Evolutionary conservation across 2,329 filamentous ascomycete species (phyloP).

Genomic region (Aspergillus sp.): DNA sequence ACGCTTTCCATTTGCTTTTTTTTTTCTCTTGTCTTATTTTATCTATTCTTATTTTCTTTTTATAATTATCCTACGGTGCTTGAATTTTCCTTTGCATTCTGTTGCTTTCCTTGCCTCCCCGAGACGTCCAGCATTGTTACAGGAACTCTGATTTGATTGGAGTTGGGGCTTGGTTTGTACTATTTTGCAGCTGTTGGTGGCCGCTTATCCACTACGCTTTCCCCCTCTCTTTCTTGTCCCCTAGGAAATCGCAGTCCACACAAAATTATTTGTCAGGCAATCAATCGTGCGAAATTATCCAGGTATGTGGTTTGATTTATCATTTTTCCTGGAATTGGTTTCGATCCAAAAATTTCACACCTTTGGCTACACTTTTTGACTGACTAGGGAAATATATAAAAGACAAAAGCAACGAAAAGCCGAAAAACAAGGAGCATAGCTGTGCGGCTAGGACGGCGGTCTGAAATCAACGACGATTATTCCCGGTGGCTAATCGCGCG

Average conservation of each 20-base stretch:
- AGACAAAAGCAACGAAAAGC: neutral
- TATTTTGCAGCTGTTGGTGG: slow-evolving; percentile 18
- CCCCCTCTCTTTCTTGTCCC: slow-evolving; percentile 2
- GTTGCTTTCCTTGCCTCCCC: slow-evolving; percentile 3
- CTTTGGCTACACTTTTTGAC: too few relatives aligned
- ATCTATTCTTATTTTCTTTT: slow-evolving; percentile 9
- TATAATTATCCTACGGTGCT: neutral
- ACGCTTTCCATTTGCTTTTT: neutral
- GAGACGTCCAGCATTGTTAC: neutral
- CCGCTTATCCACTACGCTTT: slow-evolving; percentile 17
- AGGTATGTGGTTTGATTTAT: neutral
- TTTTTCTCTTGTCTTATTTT: neutral
- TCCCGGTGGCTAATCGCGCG: slow-evolving; percentile 26
- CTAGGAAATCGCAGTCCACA: neutral
- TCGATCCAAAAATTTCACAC: too few relatives aligned
- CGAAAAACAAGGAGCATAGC: slow-evolving; percentile 7
- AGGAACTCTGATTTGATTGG: neutral
- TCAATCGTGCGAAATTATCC: neutral
- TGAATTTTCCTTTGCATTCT: slow-evolving; percentile 9
- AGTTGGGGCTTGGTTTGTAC: slow-evolving; percentile 4
- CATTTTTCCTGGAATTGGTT: too few relatives aligned
- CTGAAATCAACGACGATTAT: slow-evolving; percentile 19
- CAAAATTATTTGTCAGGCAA: neutral
- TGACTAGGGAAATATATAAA: too few relatives aligned
- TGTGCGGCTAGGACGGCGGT: slow-evolving; percentile 18